Conservation (phyloP, 345 rosid genomes). For the Camelina neglecta region DNA sequence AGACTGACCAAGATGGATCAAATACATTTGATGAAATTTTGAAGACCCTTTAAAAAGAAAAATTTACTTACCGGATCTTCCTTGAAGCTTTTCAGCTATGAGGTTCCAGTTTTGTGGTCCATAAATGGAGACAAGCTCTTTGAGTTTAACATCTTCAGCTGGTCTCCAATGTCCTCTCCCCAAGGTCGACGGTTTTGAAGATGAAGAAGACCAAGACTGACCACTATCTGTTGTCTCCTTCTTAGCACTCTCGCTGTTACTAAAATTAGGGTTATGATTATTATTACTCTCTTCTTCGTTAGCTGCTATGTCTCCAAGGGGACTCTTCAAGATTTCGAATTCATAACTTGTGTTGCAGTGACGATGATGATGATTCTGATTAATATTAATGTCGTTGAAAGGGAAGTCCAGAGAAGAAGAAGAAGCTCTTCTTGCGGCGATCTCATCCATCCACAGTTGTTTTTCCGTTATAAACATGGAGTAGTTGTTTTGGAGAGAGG, state of each 20-base stretch:
- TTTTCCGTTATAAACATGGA: slow-evolving; percentile 41
- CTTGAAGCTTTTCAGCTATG: slow-evolving; percentile 89
- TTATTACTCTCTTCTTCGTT: slow-evolving; percentile 32
- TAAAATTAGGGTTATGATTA: slow-evolving; percentile 33
- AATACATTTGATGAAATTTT: slow-evolving; percentile 13
- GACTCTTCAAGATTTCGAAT: slow-evolving; percentile 36
- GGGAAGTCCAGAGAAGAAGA: slow-evolving; percentile 51
- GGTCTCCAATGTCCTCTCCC: slow-evolving; percentile 97
- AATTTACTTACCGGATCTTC: slow-evolving; percentile 81
- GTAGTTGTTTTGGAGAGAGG: slow-evolving; percentile 23
- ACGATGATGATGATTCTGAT: slow-evolving; percentile 14
- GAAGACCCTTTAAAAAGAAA: not conserved
- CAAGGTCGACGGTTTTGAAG: slow-evolving; percentile 39
- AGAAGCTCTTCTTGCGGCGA: slow-evolving; percentile 38
- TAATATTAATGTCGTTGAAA: slow-evolving; percentile 40
- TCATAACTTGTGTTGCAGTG: slow-evolving; percentile 42
- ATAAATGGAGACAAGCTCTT: slow-evolving; percentile 85
- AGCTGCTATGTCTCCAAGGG: slow-evolving; percentile 6
- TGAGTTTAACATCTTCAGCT: slow-evolving; percentile 89
- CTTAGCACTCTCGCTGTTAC: slow-evolving; percentile 48
- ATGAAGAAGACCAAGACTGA: slow-evolving; percentile 75
- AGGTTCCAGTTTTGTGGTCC: slow-evolving; percentile 99
- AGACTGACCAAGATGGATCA: slow-evolving; percentile 8
- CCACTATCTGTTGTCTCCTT: slow-evolving; percentile 49
- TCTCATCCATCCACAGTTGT: slow-evolving; percentile 42